Base-by-base conservation (phyloP, 1,284 basidiomycete genomes). In the Marasmius tenuissimus region DNA sequence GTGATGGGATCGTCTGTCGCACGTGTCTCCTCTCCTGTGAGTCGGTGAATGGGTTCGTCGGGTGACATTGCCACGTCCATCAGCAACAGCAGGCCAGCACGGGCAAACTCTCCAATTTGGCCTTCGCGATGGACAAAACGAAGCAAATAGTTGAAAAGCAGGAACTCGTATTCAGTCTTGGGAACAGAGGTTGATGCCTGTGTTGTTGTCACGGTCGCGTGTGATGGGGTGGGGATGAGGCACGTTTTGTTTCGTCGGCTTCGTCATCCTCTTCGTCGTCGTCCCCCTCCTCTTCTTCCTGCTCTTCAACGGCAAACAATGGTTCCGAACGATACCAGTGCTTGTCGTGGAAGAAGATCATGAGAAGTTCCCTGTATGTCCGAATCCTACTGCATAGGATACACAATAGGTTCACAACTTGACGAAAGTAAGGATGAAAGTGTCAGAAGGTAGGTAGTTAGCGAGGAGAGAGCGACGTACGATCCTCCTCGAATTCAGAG, bases 291-390 rank as follows among this genome's bases (percentile, higher is more conserved):
- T 85, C 85, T 11, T 88, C 89, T 0, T 89, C 86, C 57, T 87
- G 84, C 72, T 92, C 88, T 64, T 89, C 85, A 5, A 89, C 85
- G 47, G 84, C 76, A 66, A 86, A 90, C 60, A 87, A 75, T 22
- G 87, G 85, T 67, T 89, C 89, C 14, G 87, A 88, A 35, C 80
- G 82, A 71, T 88, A 91, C 89, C 89, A 91, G 66, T 90, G 88
- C 69, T 93, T 96, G 72, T 97, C 94, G 70, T 96, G 93, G 73
- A 97, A 96, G 79, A 97, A 97, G 65, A 98, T 96, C 83, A 97
- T 92, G 45, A 98, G 85, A 1, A 98, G 80, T 68, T 96, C 93
- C 4, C 94, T 89, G 73, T 93, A 92, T 51, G 92, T 93, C 59
- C 91, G 85, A 72, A 97, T 96, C 50, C 94, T 86, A 68, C 92